Base-by-base conservation (phyloP, 164 flowering plant species). In the Macadamia integrifolia region DNA sequence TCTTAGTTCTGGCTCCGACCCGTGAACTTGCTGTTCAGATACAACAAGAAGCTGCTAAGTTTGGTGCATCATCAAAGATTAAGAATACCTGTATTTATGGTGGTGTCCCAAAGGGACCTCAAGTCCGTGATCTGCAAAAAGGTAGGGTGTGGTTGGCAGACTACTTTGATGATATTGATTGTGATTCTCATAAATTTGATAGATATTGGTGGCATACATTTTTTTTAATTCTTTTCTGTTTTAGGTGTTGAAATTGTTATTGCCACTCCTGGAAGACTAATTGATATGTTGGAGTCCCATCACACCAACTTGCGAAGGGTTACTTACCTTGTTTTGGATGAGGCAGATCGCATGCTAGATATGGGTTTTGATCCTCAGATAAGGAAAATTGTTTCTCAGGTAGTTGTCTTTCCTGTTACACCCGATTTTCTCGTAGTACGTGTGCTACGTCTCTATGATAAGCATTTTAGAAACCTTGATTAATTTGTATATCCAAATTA, bases 11-110 rank as follows among this genome's bases (percentile, higher is more conserved):
- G 66, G 99, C 99, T 70, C 99, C 99, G 72, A 95, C 99, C 10
- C 96, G 99, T 73, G 99, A 95, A 78, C 99, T 95, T 79, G 99
- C 99, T 72, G 98, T 95, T 69, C 99, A 95, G 78, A 95, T 95
- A 79, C 99, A 95, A 75, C 96, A 92, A 80, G 99, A 95, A 80
- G 82, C 96, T 49, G 74, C 96, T 6, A 95, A 95, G 75, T 95
- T 95, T 83, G 99, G 98, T 73, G 80, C 96, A 66, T 92, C 98
- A n/a, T 94, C 98, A 73, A 88, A 73, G 77, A 81, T 94, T 70
- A 94, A 94, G 70, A 92, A 77, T 74, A 94, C 98, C 18, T 94
- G 98, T 78, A 86, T 94, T 64, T 90, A 94, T 79, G 98, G 98
- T 68, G 98, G 99, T 68, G 99, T 95, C 73, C 98, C 98, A 59